These are phyloP conservation scores for Cicer judaicum DNA, from an alignment of 306 rosid species.

Conservation along the genomic window DNA sequence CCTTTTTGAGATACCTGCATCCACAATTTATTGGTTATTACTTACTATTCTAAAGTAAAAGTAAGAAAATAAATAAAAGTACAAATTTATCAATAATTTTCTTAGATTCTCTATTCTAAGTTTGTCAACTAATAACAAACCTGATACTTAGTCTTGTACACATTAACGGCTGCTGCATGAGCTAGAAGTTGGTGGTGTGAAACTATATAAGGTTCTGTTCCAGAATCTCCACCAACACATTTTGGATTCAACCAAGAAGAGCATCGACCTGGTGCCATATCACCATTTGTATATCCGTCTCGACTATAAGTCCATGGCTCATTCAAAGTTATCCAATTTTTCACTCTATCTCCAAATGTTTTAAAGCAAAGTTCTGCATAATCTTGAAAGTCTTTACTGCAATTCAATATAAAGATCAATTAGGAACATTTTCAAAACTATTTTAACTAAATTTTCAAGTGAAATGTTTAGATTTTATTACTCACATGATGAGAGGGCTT, in stretches of 20 bases:
- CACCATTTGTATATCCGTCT: constrained; percentile 28
- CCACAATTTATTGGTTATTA: background rate
- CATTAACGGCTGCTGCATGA: constrained; percentile 52
- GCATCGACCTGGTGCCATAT: constrained; percentile 52
- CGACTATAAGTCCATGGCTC: constrained; percentile 40
- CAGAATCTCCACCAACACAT: constrained; percentile 49
- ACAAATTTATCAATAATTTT: background rate
- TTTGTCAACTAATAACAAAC: constrained; percentile 17
- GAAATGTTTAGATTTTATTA: background rate
- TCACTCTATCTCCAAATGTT: constrained; percentile 56
- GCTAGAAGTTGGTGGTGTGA: constrained; percentile 50
- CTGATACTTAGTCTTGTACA: constrained; percentile 49
- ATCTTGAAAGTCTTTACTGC: constrained; percentile 48
- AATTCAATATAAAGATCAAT: background rate
- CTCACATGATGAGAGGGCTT: constrained; percentile 51
- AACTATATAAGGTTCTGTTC: constrained; percentile 51
- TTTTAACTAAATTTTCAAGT: background rate
- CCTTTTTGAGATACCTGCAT: constrained; percentile 56
- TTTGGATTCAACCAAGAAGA: constrained; percentile 36
- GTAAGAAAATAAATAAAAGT: background rate
- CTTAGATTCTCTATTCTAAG: background rate
- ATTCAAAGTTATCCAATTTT: constrained; percentile 55
- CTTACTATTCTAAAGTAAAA: background rate
- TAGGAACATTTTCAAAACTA: background rate
- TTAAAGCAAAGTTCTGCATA: constrained; percentile 52